phyloP scores from a whole-genome alignment of 2,329 filamentous ascomycete species.

The Trichoderma arundinaceum region DNA sequence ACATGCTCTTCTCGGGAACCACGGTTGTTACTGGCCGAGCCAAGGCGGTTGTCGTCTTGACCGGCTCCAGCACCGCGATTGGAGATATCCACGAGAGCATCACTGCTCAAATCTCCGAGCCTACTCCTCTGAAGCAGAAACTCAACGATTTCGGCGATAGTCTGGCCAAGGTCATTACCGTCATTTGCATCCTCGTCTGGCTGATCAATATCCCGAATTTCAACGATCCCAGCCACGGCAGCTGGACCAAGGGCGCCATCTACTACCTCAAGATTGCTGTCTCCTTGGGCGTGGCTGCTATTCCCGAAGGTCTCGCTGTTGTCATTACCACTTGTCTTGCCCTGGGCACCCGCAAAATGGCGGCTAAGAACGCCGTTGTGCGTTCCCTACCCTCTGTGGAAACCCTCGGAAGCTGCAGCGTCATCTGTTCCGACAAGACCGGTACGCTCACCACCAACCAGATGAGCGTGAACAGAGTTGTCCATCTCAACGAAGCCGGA shows the following conservation, averaged over 20 bases:
- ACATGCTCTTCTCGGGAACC: constrained; percentile 98
- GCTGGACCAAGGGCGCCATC: constrained; percentile 95
- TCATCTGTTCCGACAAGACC: constrained; percentile 99
- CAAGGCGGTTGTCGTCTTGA: constrained; percentile 87
- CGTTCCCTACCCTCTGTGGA: constrained; percentile 95
- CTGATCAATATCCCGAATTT: constrained; percentile 98
- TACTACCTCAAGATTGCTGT: constrained; percentile 99
- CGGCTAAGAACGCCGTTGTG: constrained; percentile 96
- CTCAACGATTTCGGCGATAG: constrained; percentile 97
- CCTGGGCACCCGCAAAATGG: constrained; percentile 97
- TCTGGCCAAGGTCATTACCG: constrained; percentile 96
- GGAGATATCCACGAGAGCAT: constrained; percentile 99
- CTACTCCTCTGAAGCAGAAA: constrained; percentile 97
- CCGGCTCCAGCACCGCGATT: constrained; percentile 89
- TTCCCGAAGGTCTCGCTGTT: constrained; percentile 94
- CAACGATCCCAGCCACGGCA: constrained; percentile 89
- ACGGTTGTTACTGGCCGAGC: constrained; percentile 95
- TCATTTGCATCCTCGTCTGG: constrained; percentile 96
- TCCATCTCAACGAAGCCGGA: constrained; percentile 78
- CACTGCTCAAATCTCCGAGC: constrained; percentile 95
- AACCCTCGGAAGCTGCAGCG: constrained; percentile 97
- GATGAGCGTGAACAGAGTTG: constrained; percentile 96
- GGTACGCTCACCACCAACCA: constrained; percentile 98
- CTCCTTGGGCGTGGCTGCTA: constrained; percentile 95
- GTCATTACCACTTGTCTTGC: constrained; percentile 99